Evolutionary conservation across 352 stramenopile species (phyloP).

Genomic region (Phytophthora meadii): DNA sequence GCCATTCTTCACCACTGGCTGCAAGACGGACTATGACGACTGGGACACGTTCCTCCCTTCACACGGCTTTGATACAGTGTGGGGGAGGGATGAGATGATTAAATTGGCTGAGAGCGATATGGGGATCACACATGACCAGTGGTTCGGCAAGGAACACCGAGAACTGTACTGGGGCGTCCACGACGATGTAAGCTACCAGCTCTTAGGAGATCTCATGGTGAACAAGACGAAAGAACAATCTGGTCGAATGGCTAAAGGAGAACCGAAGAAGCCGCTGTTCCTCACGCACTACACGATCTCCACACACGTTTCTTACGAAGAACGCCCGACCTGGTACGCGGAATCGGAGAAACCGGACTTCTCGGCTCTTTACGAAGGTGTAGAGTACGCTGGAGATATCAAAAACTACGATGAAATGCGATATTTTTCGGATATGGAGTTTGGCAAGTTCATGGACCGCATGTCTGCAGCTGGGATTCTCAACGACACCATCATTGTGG

Average conservation of each 20-base stretch:
- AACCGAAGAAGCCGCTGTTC: slow-evolving; percentile 54
- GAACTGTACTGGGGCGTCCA: slow-evolving; percentile 53
- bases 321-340: slow-evolving; percentile 47
- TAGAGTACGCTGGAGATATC: slow-evolving; percentile 35
- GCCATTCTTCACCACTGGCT: slow-evolving; percentile 56
- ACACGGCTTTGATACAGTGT: slow-evolving; percentile 62
- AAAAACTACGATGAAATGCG: slow-evolving; percentile 52
- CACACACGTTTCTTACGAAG: slow-evolving; percentile 50
- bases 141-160: slow-evolving; percentile 26
- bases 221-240: slow-evolving; percentile 52
- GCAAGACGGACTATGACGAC: slow-evolving; percentile 51
- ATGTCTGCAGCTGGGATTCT: slow-evolving; percentile 49
- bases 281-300: slow-evolving; percentile 69
- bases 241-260: slow-evolving; percentile 16
- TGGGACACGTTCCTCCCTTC: slow-evolving; percentile 54
- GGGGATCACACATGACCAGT: slow-evolving; percentile 42
- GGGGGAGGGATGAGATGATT: slow-evolving; percentile 50
- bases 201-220: slow-evolving; percentile 52
- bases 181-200: slow-evolving; percentile 54
- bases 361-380: slow-evolving; percentile 37
- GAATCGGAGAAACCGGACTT: slow-evolving; percentile 45
- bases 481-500: slow-evolving; percentile 62
- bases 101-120: slow-evolving; percentile 38
- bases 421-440: slow-evolving; percentile 54
- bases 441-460: slow-evolving; percentile 61